Evolutionary conservation across 2,329 filamentous ascomycete species (phyloP).

Genomic region (Penicillium frequentans): DNA sequence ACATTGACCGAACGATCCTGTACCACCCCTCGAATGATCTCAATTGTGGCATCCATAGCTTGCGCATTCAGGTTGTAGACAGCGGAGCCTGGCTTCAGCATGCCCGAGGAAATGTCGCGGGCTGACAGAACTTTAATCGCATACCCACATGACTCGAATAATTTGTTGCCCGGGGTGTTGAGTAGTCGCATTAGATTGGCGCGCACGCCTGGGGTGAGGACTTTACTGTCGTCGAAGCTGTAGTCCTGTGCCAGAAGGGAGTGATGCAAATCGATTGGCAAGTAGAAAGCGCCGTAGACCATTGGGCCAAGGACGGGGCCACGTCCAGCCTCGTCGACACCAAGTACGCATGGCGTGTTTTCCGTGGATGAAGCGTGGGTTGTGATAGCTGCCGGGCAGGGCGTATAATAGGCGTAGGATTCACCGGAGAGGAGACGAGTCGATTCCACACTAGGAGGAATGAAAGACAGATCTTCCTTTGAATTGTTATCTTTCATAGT

Average conservation of each 20-base stretch:
- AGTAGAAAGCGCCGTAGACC: constrained; percentile 71
- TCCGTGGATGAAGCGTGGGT: constrained; percentile 39
- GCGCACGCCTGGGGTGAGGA: constrained; percentile 77
- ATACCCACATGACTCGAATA: constrained; percentile 73
- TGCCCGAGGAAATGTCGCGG: constrained; percentile 74
- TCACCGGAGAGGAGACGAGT: constrained; percentile 60
- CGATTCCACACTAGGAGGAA: constrained; percentile 68
- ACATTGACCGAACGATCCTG: constrained; percentile 73
- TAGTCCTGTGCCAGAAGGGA: constrained; percentile 75
- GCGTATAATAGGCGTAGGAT: constrained; percentile 71
- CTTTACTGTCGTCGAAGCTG: constrained; percentile 94
- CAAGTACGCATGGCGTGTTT: constrained; percentile 69
- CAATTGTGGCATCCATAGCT: constrained; percentile 87
- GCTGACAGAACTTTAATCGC: constrained; percentile 79
- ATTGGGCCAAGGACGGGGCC: constrained; percentile 84
- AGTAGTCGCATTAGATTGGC: constrained; percentile 69
- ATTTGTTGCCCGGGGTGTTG: constrained; percentile 63
- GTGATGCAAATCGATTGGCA: constrained; percentile 64
- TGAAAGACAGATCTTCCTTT: constrained; percentile 49
- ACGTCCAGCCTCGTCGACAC: constrained; percentile 90
- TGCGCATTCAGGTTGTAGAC: constrained; percentile 93
- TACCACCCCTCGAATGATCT: constrained; percentile 75
- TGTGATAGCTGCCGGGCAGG: constrained; percentile 63
- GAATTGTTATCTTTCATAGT: constrained; percentile 35
- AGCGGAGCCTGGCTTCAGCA: constrained; percentile 60